These are phyloP conservation scores for Colletotrichum neosansevieriae DNA, from an alignment of 2,329 filamentous ascomycete species.

Conservation along the genomic window DNA sequence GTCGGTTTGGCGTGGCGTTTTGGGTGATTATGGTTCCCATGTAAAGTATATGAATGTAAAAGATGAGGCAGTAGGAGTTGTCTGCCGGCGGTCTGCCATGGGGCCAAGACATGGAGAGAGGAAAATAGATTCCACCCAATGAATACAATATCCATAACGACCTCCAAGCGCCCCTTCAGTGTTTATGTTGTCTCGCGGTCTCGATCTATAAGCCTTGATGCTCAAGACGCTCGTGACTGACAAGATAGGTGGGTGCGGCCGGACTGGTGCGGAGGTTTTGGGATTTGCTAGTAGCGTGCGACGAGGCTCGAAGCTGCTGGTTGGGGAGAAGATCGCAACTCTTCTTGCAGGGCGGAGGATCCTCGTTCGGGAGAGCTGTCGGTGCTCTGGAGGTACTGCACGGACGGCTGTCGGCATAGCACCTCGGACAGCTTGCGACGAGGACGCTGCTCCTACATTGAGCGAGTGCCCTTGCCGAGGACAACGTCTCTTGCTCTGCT, in stretches of 20 bases:
- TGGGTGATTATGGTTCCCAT: slow-evolving; percentile 24
- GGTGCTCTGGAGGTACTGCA: slow-evolving; percentile 6
- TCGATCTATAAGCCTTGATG: neutral
- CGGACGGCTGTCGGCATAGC: neutral
- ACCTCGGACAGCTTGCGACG: slow-evolving; percentile 34
- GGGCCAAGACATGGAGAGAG: slow-evolving; percentile 6
- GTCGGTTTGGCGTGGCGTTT: slow-evolving; percentile 38
- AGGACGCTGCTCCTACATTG: neutral
- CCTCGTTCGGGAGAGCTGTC: neutral
- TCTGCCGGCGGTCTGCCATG: slow-evolving; percentile 3
- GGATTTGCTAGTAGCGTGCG: neutral
- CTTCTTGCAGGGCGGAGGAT: neutral
- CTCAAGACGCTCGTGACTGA: neutral
- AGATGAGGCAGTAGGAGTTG: slow-evolving; percentile 24
- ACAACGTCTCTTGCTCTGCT: neutral
- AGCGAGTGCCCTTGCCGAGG: too few species aligned
- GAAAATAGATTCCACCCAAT: slow-evolving; percentile 31
- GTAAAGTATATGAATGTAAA: slow-evolving; percentile 38
- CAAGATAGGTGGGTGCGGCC: neutral
- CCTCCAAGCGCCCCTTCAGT: neutral
- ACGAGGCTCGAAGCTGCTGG: neutral
- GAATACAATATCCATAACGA: slow-evolving; percentile 34
- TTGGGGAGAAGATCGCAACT: neutral
- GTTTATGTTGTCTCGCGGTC: neutral
- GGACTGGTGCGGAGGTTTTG: neutral